Evolutionary conservation across 306 rosid species (phyloP).

Genomic region (Lupinus albus): DNA sequence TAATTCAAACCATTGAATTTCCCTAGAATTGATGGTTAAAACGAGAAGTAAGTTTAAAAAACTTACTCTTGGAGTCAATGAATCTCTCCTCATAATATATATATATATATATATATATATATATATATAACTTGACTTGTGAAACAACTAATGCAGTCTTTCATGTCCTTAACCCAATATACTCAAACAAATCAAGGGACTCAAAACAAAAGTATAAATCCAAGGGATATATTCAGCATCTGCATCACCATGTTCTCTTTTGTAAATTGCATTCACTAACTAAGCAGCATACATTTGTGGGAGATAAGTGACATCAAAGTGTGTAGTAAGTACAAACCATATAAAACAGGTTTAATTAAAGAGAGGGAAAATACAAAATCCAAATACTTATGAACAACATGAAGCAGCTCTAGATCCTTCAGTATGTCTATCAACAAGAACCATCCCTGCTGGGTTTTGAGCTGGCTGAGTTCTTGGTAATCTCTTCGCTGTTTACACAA

Average conservation of each 20-base stretch:
- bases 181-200: constrained; percentile 31
- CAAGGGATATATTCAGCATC: constrained; percentile 36
- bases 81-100: no score
- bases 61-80: no score
- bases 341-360: constrained; percentile 39
- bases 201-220: not conserved
- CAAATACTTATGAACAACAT: constrained; percentile 53
- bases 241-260: constrained; percentile 38
- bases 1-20: no score
- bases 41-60: no score
- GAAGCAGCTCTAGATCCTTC: constrained; percentile 61
- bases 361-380: constrained; percentile 3
- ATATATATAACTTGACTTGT: no score
- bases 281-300: constrained; percentile 30
- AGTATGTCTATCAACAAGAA: constrained; percentile 62
- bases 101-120: no score
- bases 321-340: constrained; percentile 43
- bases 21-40: no score
- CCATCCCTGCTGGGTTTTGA: constrained; percentile 69
- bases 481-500: constrained; percentile 60
- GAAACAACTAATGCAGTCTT: not conserved
- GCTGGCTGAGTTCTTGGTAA: constrained; percentile 65
- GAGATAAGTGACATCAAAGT: constrained; percentile 42
- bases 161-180: not conserved
- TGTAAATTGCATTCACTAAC: constrained; percentile 35